Percentiles rank a stretch among this genome's conserved stretches.
Evolutionary conservation across 2,329 filamentous ascomycete genomes (phyloP).

Genomic region (Verticillium klebahnii): DNA sequence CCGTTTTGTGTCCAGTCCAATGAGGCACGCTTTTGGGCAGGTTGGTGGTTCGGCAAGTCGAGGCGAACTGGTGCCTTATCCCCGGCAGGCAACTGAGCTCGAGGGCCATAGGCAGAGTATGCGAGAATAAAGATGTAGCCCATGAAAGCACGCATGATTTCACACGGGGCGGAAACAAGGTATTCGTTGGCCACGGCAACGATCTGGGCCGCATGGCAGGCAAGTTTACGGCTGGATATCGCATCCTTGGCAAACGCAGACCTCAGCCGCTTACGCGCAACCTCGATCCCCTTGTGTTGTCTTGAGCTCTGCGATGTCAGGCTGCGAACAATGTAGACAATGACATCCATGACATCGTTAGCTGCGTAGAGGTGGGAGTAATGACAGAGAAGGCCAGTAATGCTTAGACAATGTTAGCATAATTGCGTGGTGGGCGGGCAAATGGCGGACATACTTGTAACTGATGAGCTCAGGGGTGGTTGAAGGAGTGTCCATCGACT

Average conservation of each 20-base stretch:
- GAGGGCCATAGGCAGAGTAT: conserved; percentile 18
- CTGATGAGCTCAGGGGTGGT: conserved; percentile 21
- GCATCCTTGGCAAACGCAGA: conserved; percentile 16
- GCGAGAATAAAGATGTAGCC: conserved; percentile 23
- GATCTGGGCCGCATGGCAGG: conserved; percentile 25
- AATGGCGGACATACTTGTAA: conserved; percentile 18
- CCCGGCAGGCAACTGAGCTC: neutral
- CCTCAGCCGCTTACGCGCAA: conserved; percentile 18
- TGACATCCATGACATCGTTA: conserved; percentile 21
- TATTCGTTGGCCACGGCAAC: conserved; percentile 22
- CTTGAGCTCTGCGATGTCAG: conserved; percentile 12
- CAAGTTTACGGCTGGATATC: conserved; percentile 14
- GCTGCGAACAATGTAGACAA: conserved; percentile 23
- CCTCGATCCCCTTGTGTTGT: conserved; percentile 13
- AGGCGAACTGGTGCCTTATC: conserved; percentile 9
- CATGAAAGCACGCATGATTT: conserved; percentile 26
- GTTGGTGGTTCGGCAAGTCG: conserved; percentile 14
- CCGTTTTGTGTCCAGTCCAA: conserved; percentile 18
- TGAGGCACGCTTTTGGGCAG: conserved; percentile 5
- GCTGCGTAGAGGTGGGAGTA: conserved; percentile 22
- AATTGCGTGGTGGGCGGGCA: neutral
- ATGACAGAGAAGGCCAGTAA: conserved; percentile 20
- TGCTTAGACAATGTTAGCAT: conserved; percentile 14
- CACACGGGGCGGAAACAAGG: conserved; percentile 22
- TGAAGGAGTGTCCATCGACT: conserved; percentile 13